Evolutionary conservation across 2,329 filamentous ascomycete species (phyloP).

Genomic region (Curvularia lunata): DNA sequence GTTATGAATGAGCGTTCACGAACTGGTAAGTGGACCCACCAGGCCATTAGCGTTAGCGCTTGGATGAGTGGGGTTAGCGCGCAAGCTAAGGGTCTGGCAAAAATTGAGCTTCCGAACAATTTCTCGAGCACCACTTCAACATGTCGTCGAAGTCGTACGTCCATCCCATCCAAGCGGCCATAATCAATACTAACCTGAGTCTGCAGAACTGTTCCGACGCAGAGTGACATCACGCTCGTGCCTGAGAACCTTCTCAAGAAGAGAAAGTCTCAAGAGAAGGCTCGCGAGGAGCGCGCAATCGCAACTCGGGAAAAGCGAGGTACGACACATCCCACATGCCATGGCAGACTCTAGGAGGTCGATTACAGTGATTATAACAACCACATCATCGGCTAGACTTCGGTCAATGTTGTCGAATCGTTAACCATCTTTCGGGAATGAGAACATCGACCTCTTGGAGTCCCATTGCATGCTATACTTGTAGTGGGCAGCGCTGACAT

Average conservation of each 20-base stretch:
- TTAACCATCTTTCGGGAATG: constrained; percentile 99
- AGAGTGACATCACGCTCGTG: constrained; percentile 88
- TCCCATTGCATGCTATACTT: constrained; percentile 24
- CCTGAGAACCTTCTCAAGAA: constrained; percentile 99
- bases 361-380: constrained; percentile 83
- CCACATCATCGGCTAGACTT: constrained; percentile 87
- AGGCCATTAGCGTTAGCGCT: constrained; percentile 3
- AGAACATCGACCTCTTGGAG: constrained; percentile 53
- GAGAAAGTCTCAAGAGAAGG: constrained; percentile 99
- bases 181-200: constrained; percentile 33
- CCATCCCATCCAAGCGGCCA: constrained; percentile 57
- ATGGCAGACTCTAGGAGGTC: constrained; percentile 30
- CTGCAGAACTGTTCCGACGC: constrained; percentile 84
- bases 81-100: constrained; percentile 17
- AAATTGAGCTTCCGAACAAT: constrained; percentile 44
- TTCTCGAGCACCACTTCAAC: constrained; percentile 55
- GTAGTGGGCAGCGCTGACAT: constrained; percentile 43
- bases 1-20: not conserved
- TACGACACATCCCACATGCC: constrained; percentile 59
- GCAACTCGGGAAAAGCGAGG: constrained; percentile 89
- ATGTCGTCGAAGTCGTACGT: constrained; percentile 65
- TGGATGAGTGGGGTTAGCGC: constrained; percentile 11
- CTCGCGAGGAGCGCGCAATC: constrained; percentile 83
- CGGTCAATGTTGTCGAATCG: constrained; percentile 96
- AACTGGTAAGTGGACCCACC: not conserved